phyloP scores from a whole-genome alignment of 148 eudicot genomes.

The Rhododendron ferrugineum region DNA sequence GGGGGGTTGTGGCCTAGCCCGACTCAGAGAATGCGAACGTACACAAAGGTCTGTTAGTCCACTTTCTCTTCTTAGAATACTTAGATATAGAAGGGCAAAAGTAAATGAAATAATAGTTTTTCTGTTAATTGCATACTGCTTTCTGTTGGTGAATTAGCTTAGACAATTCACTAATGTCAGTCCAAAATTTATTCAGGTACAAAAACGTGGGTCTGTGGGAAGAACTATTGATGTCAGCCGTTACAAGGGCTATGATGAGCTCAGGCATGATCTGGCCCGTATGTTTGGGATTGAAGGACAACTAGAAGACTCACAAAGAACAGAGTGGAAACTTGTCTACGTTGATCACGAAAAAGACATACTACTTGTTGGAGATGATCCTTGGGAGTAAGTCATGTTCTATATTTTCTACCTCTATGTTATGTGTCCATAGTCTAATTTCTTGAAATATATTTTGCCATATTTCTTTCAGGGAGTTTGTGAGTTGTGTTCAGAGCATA shows the following conservation, averaged over 20 bases:
- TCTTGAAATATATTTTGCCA: not conserved
- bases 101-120: not conserved
- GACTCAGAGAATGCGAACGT: conserved; percentile 86
- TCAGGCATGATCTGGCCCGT: conserved; percentile 78
- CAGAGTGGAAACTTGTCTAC: conserved; percentile 94
- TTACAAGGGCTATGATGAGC: conserved; percentile 89
- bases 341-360: conserved; percentile 96
- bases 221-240: conserved; percentile 95
- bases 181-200: conserved; percentile 49
- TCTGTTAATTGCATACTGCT: not conserved
- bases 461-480: conserved; percentile 68
- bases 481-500: conserved; percentile 93
- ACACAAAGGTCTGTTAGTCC: conserved; percentile 62
- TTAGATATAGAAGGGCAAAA: not conserved
- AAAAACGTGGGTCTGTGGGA: conserved; percentile 97
- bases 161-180: not conserved
- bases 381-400: conserved; percentile 85
- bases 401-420: not conserved
- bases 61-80: not conserved
- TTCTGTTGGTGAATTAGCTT: no score
- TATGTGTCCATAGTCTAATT: not conserved
- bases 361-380: conserved; percentile 94
- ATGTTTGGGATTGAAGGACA: conserved; percentile 98
- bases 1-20: conserved; percentile 78
- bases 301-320: conserved; percentile 83